These are phyloP conservation scores for Calonectria ilicicola DNA, from an alignment of 2,329 filamentous ascomycete genomes.

Conservation along the genomic window DNA sequence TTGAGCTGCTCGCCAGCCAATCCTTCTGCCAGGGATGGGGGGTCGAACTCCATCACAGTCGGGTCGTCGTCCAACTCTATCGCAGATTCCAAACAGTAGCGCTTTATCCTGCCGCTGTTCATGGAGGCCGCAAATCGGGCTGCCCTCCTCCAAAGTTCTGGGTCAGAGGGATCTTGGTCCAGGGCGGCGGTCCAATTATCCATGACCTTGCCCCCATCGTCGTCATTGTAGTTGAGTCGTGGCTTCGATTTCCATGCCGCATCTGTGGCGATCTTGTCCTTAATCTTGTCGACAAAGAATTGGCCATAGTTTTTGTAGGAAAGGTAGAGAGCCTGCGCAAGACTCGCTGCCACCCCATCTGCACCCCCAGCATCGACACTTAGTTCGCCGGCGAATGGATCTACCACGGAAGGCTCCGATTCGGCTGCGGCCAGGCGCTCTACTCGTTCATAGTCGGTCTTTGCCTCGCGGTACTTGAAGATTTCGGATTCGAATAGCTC, in stretches of 20 bases:
- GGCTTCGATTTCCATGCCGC: constrained; percentile 57
- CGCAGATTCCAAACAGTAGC: constrained; percentile 74
- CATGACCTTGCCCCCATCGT: constrained; percentile 59
- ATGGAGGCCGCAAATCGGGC: constrained; percentile 70
- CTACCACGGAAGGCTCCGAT: constrained; percentile 53
- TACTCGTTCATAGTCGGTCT: constrained; percentile 84
- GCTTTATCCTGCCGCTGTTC: constrained; percentile 66
- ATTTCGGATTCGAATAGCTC: constrained; percentile 92
- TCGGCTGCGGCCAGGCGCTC: constrained; percentile 66
- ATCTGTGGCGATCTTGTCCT: constrained; percentile 57
- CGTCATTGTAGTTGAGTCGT: constrained; percentile 44
- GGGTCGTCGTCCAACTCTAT: constrained; percentile 77
- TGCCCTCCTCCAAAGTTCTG: constrained; percentile 72
- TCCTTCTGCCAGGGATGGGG: constrained; percentile 72
- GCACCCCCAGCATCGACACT: constrained; percentile 71
- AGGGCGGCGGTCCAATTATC: constrained; percentile 69
- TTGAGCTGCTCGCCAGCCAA: constrained; percentile 74
- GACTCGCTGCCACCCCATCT: constrained; percentile 81
- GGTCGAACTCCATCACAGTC: constrained; percentile 70
- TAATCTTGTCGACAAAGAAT: constrained; percentile 79
- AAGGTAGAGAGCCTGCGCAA: constrained; percentile 91
- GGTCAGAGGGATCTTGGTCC: constrained; percentile 75
- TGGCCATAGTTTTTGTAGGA: constrained; percentile 97
- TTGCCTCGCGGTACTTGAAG: constrained; percentile 89
- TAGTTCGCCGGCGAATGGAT: constrained; percentile 63